Conservation (phyloP, 208 protist species). For the Leishmania braziliensis region DNA sequence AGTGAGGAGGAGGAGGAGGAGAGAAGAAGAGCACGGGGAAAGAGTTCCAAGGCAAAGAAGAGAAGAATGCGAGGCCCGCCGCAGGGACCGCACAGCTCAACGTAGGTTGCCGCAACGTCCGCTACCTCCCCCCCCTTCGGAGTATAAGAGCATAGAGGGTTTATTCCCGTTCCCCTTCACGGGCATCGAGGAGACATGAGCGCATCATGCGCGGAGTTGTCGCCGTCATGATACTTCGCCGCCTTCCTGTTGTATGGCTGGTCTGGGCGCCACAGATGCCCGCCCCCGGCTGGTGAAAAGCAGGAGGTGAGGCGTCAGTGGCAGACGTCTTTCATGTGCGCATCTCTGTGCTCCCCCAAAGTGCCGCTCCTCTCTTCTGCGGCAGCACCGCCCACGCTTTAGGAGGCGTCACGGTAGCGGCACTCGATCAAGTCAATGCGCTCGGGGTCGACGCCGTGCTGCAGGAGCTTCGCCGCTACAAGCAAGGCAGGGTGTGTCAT, state of each 20-base stretch:
- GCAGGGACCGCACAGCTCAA: neutral
- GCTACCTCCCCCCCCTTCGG: neutral
- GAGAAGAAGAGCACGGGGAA: constrained; percentile 19
- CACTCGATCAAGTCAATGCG: constrained; percentile 64
- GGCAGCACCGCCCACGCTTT: neutral
- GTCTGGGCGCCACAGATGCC: neutral
- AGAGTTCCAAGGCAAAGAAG: neutral
- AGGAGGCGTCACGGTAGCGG: constrained; percentile 1
- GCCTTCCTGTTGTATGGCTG: neutral
- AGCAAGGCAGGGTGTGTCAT: constrained; percentile 24
- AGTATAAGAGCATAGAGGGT: neutral
- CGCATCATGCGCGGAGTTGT: neutral
- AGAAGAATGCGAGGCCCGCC: no score
- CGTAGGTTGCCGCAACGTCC: neutral
- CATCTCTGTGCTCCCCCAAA: neutral
- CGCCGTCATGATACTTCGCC: neutral
- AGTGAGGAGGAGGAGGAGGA: constrained; percentile 12
- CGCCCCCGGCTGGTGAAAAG: neutral
- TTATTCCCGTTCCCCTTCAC: neutral
- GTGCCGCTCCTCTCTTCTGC: neutral
- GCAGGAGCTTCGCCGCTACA: constrained; percentile 50
- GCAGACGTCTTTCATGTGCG: neutral
- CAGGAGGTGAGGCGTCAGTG: neutral
- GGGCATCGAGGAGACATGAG: neutral
- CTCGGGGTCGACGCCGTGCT: constrained; percentile 64